Evolutionary conservation across 768 basidiomycete species (phyloP).

Genomic region (Mycena venus): DNA sequence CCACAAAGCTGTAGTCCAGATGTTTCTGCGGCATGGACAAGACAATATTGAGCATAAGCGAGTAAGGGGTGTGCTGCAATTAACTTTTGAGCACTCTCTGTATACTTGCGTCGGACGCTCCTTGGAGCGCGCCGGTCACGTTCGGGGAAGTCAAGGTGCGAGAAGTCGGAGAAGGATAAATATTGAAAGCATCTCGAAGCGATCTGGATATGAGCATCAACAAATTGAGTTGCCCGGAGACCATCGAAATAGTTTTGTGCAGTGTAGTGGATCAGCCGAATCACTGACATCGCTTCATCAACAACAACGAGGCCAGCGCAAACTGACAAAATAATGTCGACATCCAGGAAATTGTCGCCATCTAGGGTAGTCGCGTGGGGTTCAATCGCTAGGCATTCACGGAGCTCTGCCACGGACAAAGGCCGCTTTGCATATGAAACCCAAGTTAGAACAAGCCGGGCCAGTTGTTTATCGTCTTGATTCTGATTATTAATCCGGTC

Average conservation of each 20-base stretch:
- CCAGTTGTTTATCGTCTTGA: neutral
- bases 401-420: neutral
- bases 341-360: neutral
- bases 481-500: neutral
- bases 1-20: too few species aligned
- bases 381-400: neutral
- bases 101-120: too few species aligned
- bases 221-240: neutral
- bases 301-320: neutral
- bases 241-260: neutral
- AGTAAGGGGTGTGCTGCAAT: too few species aligned
- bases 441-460: neutral
- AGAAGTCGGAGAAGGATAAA: too few species aligned
- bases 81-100: too few species aligned
- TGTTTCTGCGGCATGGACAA: too few species aligned
- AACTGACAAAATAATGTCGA: neutral
- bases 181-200: neutral
- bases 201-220: neutral
- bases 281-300: neutral
- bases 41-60: too few species aligned
- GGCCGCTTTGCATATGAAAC: neutral
- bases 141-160: too few species aligned
- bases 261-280: neutral
- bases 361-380: neutral
- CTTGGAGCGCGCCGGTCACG: too few species aligned